Percentiles rank a stretch among this genome's conserved stretches.
These are phyloP conservation scores for Penicillium angulare DNA, from an alignment of 495 filamentous ascomycete species.

Conservation along the genomic window DNA sequence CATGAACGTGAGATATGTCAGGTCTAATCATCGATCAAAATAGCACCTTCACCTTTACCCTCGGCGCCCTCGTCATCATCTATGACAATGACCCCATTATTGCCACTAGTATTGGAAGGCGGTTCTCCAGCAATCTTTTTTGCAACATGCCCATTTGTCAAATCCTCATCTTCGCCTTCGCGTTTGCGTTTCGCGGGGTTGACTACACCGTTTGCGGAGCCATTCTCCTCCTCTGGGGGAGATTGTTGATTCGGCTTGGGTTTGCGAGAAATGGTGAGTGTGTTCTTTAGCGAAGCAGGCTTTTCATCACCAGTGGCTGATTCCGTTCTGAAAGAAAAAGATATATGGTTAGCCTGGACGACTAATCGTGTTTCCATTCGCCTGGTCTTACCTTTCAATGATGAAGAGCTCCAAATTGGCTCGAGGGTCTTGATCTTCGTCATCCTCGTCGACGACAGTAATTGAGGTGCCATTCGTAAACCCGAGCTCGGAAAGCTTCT, in stretches of 20 bases:
- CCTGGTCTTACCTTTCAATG: conserved; percentile 36
- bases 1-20: not conserved
- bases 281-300: conserved; percentile 41
- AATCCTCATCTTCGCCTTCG: conserved; percentile 38
- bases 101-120: conserved; percentile 27
- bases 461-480: conserved; percentile 70
- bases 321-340: conserved; percentile 19
- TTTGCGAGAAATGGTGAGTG: conserved; percentile 52
- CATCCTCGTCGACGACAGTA: conserved; percentile 87
- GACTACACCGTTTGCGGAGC: conserved; percentile 19
- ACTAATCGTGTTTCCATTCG: not conserved
- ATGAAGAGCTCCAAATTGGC: conserved; percentile 77
- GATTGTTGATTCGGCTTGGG: conserved; percentile 31
- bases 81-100: conserved; percentile 45
- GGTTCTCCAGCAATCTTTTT: conserved; percentile 44
- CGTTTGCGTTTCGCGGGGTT: conserved; percentile 44
- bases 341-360: conserved; percentile 9
- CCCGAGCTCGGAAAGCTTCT: conserved; percentile 77
- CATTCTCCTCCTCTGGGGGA: conserved; percentile 15
- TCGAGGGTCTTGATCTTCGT: conserved; percentile 74
- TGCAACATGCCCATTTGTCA: conserved; percentile 37
- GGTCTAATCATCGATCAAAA: conserved; percentile 67
- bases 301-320: conserved; percentile 37
- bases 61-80: conserved; percentile 42
- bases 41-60: conserved; percentile 56